Percentiles rank a stretch among this genome's conserved stretches.
Conservation (phyloP, 73 alveolate genomes). For the Tetrahymena elliotti region DNA sequence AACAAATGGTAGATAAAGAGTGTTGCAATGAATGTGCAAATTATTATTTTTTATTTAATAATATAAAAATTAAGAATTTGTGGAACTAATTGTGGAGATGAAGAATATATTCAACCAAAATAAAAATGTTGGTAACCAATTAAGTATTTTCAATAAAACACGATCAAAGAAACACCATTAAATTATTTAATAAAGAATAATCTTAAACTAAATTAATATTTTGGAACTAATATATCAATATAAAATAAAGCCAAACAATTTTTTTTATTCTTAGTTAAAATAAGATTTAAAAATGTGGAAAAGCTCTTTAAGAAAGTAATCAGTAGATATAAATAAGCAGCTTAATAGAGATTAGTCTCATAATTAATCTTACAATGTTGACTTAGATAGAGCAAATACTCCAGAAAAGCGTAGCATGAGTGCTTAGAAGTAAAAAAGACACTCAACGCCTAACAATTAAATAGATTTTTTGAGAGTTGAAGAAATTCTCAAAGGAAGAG, state of each 20-base stretch:
- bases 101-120: background rate
- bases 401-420: background rate
- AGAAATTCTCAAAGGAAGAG: background rate
- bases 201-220: background rate
- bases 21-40: background rate
- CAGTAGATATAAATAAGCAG: background rate
- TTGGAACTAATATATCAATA: background rate
- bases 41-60: no score
- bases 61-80: background rate
- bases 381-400: background rate
- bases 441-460: background rate
- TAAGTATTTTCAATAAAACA: background rate
- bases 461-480: background rate
- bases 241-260: background rate
- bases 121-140: background rate
- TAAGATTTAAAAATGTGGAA: background rate
- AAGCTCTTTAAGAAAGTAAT: background rate
- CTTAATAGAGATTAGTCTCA: background rate
- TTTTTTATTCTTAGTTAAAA: background rate
- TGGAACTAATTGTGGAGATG: background rate
- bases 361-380: background rate
- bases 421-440: background rate
- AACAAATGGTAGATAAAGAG: background rate
- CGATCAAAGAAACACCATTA: background rate
- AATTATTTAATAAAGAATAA: background rate